Evolutionary conservation across 2,329 filamentous ascomycete genomes (phyloP).

Genomic region (Ophiobolus disseminans): DNA sequence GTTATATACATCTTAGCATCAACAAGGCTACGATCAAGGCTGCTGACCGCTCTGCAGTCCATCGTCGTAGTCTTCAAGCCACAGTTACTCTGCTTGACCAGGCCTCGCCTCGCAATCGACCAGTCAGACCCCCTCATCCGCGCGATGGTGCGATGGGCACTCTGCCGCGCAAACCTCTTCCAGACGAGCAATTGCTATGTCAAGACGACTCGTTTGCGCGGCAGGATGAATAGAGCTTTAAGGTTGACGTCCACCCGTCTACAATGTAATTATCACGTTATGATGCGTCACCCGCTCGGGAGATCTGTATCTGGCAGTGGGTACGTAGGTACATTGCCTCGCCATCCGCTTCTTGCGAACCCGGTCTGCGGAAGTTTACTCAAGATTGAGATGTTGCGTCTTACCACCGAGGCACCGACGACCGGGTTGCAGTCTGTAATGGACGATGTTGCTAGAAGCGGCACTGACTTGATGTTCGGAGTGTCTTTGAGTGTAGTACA

Average conservation of each 20-base stretch:
- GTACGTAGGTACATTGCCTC: constrained; percentile 29
- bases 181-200: not conserved
- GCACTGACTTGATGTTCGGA: constrained; percentile 8
- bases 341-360: constrained; percentile 22
- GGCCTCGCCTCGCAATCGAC: constrained; percentile 18
- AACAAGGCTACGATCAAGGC: constrained; percentile 16
- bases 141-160: not conserved
- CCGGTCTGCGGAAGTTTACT: constrained; percentile 23
- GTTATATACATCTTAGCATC: constrained; percentile 24
- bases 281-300: not conserved
- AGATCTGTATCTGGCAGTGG: constrained; percentile 2
- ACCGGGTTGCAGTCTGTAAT: constrained; percentile 4
- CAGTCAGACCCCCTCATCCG: constrained; percentile 11
- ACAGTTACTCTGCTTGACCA: constrained; percentile 34
- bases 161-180: no score
- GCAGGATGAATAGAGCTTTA: not conserved
- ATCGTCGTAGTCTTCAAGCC: constrained; percentile 32
- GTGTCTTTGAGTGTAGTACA: not conserved
- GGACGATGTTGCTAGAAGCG: not conserved
- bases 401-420: constrained; percentile 1
- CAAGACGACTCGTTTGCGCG: not conserved
- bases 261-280: no score
- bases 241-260: no score
- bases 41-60: constrained; percentile 25
- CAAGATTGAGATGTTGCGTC: constrained; percentile 10